Evolutionary conservation across 2,329 filamentous ascomycete genomes (phyloP).

Genomic region (Alternaria infectoria): DNA sequence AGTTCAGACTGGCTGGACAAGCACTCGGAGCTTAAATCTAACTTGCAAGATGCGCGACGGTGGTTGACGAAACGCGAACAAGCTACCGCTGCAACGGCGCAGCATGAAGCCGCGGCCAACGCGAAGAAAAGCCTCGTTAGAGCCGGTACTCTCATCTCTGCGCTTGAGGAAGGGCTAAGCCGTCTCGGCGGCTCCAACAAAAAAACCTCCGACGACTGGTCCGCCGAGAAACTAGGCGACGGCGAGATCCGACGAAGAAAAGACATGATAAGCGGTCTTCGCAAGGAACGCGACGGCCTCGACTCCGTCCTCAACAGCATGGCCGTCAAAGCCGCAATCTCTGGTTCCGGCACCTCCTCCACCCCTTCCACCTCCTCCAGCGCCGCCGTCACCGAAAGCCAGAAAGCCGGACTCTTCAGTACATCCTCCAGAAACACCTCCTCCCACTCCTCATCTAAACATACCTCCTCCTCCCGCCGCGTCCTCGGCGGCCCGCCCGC

Average conservation of each 20-base stretch:
- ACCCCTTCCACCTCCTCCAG: slow-evolving; percentile 37
- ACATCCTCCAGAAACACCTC: slow-evolving; percentile 24
- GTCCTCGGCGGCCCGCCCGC: slow-evolving; percentile 77
- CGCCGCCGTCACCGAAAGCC: slow-evolving; percentile 41
- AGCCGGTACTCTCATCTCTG: slow-evolving; percentile 67
- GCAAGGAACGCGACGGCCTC: slow-evolving; percentile 76
- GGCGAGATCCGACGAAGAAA: slow-evolving; percentile 75
- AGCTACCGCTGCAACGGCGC: slow-evolving; percentile 62
- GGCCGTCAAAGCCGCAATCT: slow-evolving; percentile 56
- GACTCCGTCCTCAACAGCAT: slow-evolving; percentile 74
- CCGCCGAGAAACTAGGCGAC: slow-evolving; percentile 65
- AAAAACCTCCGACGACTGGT: slow-evolving; percentile 45
- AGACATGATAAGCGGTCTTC: slow-evolving; percentile 72
- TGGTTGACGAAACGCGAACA: slow-evolving; percentile 72
- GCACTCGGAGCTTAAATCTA: slow-evolving; percentile 73
- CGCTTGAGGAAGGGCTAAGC: slow-evolving; percentile 69
- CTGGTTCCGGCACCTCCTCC: slow-evolving; percentile 47
- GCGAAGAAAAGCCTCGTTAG: slow-evolving; percentile 77
- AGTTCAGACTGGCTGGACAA: slow-evolving; percentile 74
- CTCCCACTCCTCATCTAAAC: no score
- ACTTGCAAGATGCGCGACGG: slow-evolving; percentile 70
- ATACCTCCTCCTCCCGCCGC: no score
- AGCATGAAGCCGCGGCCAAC: slow-evolving; percentile 73
- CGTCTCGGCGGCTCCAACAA: slow-evolving; percentile 41
- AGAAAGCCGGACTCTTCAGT: slow-evolving; percentile 48